These are phyloP conservation scores for Abelmoschus esculentus DNA, from an alignment of 345 rosid species.

Conservation along the genomic window DNA sequence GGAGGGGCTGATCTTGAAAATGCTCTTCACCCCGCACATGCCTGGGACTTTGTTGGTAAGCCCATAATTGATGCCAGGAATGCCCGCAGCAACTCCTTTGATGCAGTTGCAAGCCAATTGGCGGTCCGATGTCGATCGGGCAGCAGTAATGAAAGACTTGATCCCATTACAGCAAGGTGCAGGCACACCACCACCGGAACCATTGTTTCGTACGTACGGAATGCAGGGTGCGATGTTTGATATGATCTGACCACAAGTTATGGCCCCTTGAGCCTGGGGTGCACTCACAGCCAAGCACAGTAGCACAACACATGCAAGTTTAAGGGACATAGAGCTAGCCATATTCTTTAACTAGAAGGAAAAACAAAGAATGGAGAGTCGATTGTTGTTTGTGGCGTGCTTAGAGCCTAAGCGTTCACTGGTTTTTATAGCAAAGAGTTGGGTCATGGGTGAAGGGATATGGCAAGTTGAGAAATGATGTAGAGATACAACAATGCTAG, in stretches of 20 bases:
- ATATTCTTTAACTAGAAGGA: not conserved
- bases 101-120: slow-evolving; percentile 45
- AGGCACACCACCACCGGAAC: not conserved
- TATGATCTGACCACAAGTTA: slow-evolving; percentile 36
- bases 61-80: slow-evolving; percentile 8
- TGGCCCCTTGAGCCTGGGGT: slow-evolving; percentile 21
- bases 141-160: slow-evolving; percentile 21
- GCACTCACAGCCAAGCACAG: slow-evolving; percentile 15
- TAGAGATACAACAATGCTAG: too few species aligned
- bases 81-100: slow-evolving; percentile 6
- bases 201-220: slow-evolving; percentile 4
- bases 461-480: not conserved
- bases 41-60: slow-evolving; percentile 25
- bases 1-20: slow-evolving; percentile 34
- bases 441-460: not conserved
- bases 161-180: slow-evolving; percentile 42
- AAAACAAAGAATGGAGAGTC: too few species aligned
- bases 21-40: slow-evolving; percentile 31
- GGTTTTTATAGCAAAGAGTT: not conserved
- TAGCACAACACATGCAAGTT: slow-evolving; percentile 12
- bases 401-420: not conserved
- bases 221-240: slow-evolving; percentile 26
- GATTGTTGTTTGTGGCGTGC: not conserved
- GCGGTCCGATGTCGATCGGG: slow-evolving; percentile 49
- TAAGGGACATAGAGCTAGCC: slow-evolving; percentile 10